Percentiles rank a stretch among this genome's conserved stretches.
These are phyloP conservation scores for Austroboletus eburneus DNA, from an alignment of 768 basidiomycete genomes.

Conservation along the genomic window DNA sequence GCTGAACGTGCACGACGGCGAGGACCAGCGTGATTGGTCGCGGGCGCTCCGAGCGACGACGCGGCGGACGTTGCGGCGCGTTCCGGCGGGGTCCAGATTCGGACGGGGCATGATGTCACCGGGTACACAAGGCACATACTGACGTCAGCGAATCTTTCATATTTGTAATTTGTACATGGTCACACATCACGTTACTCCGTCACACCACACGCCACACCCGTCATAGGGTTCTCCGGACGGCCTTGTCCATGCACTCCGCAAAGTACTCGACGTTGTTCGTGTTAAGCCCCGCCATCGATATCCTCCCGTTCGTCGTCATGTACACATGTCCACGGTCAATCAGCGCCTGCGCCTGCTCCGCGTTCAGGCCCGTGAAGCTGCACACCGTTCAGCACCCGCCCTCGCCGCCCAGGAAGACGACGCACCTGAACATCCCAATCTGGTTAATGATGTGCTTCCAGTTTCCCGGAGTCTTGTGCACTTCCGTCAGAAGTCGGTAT, in stretches of 20 bases:
- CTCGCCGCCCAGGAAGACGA: not conserved
- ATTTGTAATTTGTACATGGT: not conserved
- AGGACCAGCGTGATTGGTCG: constrained; percentile 19
- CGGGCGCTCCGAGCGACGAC: constrained; percentile 9
- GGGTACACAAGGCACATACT: constrained; percentile 17
- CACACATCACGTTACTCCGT: not conserved
- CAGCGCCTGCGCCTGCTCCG: constrained; percentile 61
- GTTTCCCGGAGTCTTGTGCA: constrained; percentile 81
- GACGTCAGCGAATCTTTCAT: constrained; percentile 22
- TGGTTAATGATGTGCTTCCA: constrained; percentile 97
- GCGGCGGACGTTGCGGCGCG: constrained; percentile 22
- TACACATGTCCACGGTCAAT: constrained; percentile 77
- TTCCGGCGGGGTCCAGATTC: constrained; percentile 28
- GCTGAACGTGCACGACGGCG: constrained; percentile 20
- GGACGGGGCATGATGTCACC: constrained; percentile 32
- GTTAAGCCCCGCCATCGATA: constrained; percentile 94
- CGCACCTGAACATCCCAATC: constrained; percentile 96
- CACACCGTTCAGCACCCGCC: constrained; percentile 10
- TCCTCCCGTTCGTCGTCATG: constrained; percentile 81
- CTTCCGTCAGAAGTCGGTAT: constrained; percentile 59
- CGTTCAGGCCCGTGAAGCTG: constrained; percentile 82
- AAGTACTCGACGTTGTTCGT: constrained; percentile 71
- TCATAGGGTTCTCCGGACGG: constrained; percentile 48
- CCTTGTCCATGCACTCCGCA: constrained; percentile 65
- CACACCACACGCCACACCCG: not conserved